phyloP scores from a whole-genome alignment of 768 basidiomycete genomes.

The Gautieria morchelliformis region DNA sequence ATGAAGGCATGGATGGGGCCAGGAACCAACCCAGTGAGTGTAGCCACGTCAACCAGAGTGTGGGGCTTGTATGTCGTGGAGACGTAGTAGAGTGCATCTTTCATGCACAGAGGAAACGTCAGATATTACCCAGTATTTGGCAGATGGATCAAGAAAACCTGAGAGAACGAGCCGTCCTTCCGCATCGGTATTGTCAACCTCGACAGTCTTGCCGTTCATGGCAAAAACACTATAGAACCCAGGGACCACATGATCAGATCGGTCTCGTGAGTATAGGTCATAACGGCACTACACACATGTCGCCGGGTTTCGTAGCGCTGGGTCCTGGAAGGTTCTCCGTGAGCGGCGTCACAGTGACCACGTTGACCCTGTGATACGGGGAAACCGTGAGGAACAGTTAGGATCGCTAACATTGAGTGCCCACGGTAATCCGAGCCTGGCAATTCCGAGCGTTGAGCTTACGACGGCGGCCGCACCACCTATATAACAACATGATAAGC shows the following conservation, averaged over 20 bases:
- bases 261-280: too few relatives aligned
- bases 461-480: constrained; percentile 77
- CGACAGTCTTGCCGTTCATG: constrained; percentile 83
- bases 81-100: constrained; percentile 79
- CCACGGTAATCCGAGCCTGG: constrained; percentile 72
- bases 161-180: constrained; percentile 72
- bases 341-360: constrained; percentile 63
- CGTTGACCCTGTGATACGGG: constrained; percentile 46
- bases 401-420: constrained; percentile 16
- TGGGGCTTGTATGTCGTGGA: constrained; percentile 70
- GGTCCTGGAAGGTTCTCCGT: constrained; percentile 82
- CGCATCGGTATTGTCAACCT: constrained; percentile 83
- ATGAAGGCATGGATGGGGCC: not conserved
- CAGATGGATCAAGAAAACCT: constrained; percentile 28
- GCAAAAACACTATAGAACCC: constrained; percentile 49
- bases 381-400: not conserved
- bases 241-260: too few relatives aligned
- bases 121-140: not conserved
- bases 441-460: constrained; percentile 65
- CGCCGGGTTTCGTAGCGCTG: constrained; percentile 64
- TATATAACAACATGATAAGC: constrained; percentile 13
- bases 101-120: not conserved
- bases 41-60: constrained; percentile 81
- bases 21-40: constrained; percentile 56
- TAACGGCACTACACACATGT: constrained; percentile 39